Percentiles rank a stretch among this genome's conserved stretches.
phyloP scores from a whole-genome alignment of 1,284 basidiomycete species.

The Serendipita sp. region DNA sequence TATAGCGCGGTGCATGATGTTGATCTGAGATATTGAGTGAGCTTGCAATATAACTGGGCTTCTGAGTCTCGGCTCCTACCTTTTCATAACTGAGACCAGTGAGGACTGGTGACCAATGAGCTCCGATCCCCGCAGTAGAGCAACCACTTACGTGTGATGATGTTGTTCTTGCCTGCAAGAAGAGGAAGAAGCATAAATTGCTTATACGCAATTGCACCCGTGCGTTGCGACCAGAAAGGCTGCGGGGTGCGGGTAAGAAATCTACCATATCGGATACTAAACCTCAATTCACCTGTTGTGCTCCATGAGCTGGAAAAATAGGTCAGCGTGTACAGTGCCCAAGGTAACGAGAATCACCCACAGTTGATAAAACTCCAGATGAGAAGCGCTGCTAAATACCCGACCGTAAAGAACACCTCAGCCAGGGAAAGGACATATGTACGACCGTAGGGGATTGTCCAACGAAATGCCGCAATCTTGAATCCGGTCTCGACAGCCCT shows the following conservation, averaged over 20 bases:
- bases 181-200: conserved; percentile 50
- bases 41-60: background rate
- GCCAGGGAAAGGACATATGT: conserved; percentile 25
- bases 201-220: conserved; percentile 34
- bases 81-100: conserved; percentile 49
- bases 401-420: conserved; percentile 31
- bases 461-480: conserved; percentile 36
- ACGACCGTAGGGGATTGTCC: conserved; percentile 24
- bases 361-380: conserved; percentile 36
- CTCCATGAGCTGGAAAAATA: conserved; percentile 1
- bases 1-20: conserved; percentile 36
- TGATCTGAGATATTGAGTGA: conserved; percentile 24
- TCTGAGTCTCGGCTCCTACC: conserved; percentile 19
- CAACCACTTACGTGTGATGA: conserved; percentile 35
- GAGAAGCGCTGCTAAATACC: conserved; percentile 33
- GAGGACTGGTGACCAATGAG: conserved; percentile 25
- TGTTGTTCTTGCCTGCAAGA: conserved; percentile 51
- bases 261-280: conserved; percentile 23
- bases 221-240: conserved; percentile 33
- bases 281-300: background rate
- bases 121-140: background rate
- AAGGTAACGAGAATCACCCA: conserved; percentile 21
- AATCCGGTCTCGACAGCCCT: conserved; percentile 28
- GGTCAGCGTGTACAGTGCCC: background rate
- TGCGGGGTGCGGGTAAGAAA: conserved; percentile 24